Evolutionary conservation across 208 protist genomes (phyloP).

Genomic region (Vickermania ingenoplastis): DNA sequence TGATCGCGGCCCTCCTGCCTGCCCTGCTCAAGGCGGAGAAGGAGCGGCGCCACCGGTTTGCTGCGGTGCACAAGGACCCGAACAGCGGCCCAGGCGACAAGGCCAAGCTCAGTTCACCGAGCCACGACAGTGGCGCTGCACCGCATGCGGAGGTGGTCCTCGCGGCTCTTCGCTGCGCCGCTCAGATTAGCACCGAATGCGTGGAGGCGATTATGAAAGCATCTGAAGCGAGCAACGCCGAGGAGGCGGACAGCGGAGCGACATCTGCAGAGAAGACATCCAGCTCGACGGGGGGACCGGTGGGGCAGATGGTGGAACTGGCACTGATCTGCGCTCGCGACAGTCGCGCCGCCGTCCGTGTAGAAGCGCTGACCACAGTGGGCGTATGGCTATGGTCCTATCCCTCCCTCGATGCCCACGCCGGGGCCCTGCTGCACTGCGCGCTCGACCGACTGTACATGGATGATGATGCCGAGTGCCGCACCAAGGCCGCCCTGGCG

Average conservation of each 20-base stretch:
- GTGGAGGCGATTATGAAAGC: conserved; percentile 11
- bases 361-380: conserved; percentile 62
- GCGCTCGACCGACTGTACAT: conserved; percentile 24
- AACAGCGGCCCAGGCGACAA: neutral
- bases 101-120: neutral
- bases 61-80: neutral
- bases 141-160: neutral
- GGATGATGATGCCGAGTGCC: conserved; percentile 34
- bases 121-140: too few species aligned
- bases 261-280: neutral
- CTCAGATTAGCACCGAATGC: conserved; percentile 63
- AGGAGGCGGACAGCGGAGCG: conserved; percentile 5
- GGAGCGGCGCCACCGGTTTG: neutral
- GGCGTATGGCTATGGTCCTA: conserved; percentile 81
- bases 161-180: conserved; percentile 56
- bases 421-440: conserved; percentile 27
- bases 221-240: conserved; percentile 6
- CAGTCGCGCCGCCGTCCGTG: conserved; percentile 18
- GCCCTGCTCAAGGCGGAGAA: conserved; percentile 16
- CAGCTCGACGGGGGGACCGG: too few species aligned
- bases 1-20: conserved; percentile 21
- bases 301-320: neutral
- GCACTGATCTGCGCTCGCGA: neutral
- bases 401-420: conserved; percentile 29
- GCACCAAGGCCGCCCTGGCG: conserved; percentile 70